phyloP scores from a whole-genome alignment of 768 basidiomycete species.

The Leccinum subgranulosum region DNA sequence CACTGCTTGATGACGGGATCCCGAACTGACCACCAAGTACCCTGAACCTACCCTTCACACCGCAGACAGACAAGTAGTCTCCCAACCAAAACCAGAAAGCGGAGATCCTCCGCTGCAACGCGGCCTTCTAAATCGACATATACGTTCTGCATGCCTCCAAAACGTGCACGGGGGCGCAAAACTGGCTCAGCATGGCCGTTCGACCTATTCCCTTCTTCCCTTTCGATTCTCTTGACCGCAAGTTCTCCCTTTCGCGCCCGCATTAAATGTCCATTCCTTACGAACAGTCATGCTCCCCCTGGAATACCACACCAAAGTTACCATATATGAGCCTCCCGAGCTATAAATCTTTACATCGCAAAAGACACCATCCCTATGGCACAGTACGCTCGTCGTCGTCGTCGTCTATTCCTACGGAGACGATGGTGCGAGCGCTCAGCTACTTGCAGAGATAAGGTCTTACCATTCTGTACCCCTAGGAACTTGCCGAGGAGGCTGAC shows the following conservation, averaged over 20 bases:
- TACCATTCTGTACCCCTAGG: constrained; percentile 10
- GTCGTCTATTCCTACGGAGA: background rate
- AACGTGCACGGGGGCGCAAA: constrained; percentile 24
- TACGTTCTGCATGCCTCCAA: constrained; percentile 22
- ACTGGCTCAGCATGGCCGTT: constrained; percentile 9
- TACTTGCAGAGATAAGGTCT: background rate
- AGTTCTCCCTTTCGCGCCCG: background rate
- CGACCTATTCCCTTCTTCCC: background rate
- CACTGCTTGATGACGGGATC: constrained; percentile 1
- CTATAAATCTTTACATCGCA: constrained; percentile 14
- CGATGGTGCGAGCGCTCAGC: constrained; percentile 7
- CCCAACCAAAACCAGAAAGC: constrained; percentile 21
- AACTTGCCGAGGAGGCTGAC: constrained; percentile 9
- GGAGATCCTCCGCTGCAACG: constrained; percentile 24
- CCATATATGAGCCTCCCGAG: constrained; percentile 23
- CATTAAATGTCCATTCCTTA: constrained; percentile 21
- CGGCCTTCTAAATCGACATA: constrained; percentile 22
- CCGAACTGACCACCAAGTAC: constrained; percentile 5
- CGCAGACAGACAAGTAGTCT: constrained; percentile 10
- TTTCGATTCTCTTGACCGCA: background rate
- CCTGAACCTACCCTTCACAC: constrained; percentile 12
- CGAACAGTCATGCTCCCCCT: constrained; percentile 9
- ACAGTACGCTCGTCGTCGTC: background rate
- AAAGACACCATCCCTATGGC: constrained; percentile 24
- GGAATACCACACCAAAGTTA: constrained; percentile 2